Base-by-base conservation (phyloP, 352 stramenopile genomes). In the Phytophthora melonis region DNA sequence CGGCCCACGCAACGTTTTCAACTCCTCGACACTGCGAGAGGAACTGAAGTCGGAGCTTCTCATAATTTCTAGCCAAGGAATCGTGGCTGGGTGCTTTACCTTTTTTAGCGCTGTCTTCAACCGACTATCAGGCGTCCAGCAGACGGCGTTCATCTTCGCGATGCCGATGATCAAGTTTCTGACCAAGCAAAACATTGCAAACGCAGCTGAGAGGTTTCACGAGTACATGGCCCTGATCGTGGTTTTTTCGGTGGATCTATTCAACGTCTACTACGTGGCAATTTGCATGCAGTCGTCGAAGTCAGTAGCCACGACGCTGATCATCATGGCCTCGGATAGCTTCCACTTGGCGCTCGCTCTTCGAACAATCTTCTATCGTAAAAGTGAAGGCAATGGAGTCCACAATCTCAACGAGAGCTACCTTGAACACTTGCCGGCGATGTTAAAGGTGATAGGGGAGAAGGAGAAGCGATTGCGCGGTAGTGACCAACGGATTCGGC, bases 171-270 rank as follows among this genome's bases (percentile, higher is more conserved):
- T 76, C 19, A 77, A 77, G 19, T 61, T 79, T 5, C 25, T 54
- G 7, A 68, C 72, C 14, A 70, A 74, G 8, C 74, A 81, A 16
- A 49, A 66, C 13, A 55, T 66, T 0, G 69, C 70, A 3, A 54
- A 58, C 10, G 55, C 41, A 8, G 63, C 56, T 8, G 11, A 10
- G 10, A 63, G 65, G 30, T 69, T 50, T 19, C 54, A 67, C 19
- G 76, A 82, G 19, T 64, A 69, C 27, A 54, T 75, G 1, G 63
- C 55, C 0, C 62, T 54, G 25, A 68, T 72, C 4, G 41, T 72
- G 34, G 68, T 78, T 6, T 75, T 82, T 27, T 74, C 64, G 0
- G 65, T 82, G 0, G 75, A 79, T 27, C 27, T 76, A 3, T 80
- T 78, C 53, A 78, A 78, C 53, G 72, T 72, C 9, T 41, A 75